Base-by-base conservation (phyloP, 148 eudicot genomes). In the Spergularia bocconei region DNA sequence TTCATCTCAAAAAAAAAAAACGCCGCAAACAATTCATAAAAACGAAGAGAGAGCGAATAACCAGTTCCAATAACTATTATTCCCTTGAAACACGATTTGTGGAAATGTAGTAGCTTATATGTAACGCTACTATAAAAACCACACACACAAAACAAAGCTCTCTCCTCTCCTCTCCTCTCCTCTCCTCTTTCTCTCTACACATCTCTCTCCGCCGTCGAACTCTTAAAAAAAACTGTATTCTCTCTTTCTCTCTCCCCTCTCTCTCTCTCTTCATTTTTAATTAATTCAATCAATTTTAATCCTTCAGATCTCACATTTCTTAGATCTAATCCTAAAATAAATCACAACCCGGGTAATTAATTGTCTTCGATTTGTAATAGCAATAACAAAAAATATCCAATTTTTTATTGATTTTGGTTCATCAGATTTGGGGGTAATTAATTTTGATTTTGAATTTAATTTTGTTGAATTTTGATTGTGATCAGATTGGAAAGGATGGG, bases 401-500 rank as follows among this genome's bases (percentile, higher is more conserved):
- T n/a, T n/a, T n/a, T n/a, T n/a, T n/a, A n/a, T n/a, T n/a, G n/a
- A n/a, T n/a, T n/a, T n/a, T n/a, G n/a, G 36, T 44, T 44, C 9
- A 44, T 6, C 10, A 0, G 48, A 44, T 44, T 44, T 44, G 48
- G 48, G 36, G n/a, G n/a, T n/a, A n/a, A n/a, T n/a, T 44, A 44
- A 0, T 44, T 44, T 44, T 44, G 48, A 6, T 44, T 44, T 44
- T 41, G 1, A 4, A 41, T 41, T 41, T 44, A 9, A 4, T 44
- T 44, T 44, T 0, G 7, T 44, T 44, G 48, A 1, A 44, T 44
- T 44, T n/a, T n/a, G n/a, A n/a, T n/a, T 29, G 36, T 29, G 36
- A 29, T 61, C 33, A 63, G 58, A 63, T 71, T 55, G 15, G 12
- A 81, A 12, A 81, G 73, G 52, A 86, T 83, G 88, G 88, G 88